Evolutionary conservation across 116 monocot genomes (phyloP).

Genomic region (Trichopus zeylanicus): DNA sequence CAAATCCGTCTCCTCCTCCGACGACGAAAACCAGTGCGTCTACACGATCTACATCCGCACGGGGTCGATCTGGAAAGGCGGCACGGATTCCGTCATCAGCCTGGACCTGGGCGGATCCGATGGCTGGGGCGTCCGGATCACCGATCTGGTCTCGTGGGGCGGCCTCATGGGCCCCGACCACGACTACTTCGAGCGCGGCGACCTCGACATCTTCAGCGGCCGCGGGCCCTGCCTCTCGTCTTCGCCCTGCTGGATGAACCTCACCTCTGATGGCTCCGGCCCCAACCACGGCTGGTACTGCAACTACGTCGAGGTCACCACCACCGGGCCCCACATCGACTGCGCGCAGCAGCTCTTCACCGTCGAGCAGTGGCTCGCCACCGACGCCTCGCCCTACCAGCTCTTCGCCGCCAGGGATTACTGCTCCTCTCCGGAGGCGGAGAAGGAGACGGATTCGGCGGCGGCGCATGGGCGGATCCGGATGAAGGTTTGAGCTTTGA

Average conservation of each 20-base stretch:
- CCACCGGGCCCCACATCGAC: conserved; percentile 51
- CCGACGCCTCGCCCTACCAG: conserved; percentile 40
- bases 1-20: too few relatives aligned
- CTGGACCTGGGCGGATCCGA: conserved; percentile 25
- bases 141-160: conserved; percentile 48
- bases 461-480: too few relatives aligned
- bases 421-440: conserved; percentile 13
- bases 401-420: conserved; percentile 37
- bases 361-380: conserved; percentile 81
- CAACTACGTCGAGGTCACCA: conserved; percentile 78
- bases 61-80: conserved; percentile 59
- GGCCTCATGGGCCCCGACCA: conserved; percentile 48
- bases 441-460: too few relatives aligned
- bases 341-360: conserved; percentile 61
- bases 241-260: conserved; percentile 49
- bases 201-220: conserved; percentile 69
- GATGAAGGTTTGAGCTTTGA: too few relatives aligned
- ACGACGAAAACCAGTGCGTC: conserved; percentile 36
- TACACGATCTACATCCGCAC: conserved; percentile 71
- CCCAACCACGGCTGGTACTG: conserved; percentile 72
- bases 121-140: conserved; percentile 36
- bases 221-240: conserved; percentile 41
- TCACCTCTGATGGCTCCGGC: conserved; percentile 60
- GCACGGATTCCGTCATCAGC: conserved; percentile 68
- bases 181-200: conserved; percentile 78